Evolutionary conservation across 1,139 yeast genomes (phyloP).

Genomic region (Pneumocystis oryctolagi): DNA sequence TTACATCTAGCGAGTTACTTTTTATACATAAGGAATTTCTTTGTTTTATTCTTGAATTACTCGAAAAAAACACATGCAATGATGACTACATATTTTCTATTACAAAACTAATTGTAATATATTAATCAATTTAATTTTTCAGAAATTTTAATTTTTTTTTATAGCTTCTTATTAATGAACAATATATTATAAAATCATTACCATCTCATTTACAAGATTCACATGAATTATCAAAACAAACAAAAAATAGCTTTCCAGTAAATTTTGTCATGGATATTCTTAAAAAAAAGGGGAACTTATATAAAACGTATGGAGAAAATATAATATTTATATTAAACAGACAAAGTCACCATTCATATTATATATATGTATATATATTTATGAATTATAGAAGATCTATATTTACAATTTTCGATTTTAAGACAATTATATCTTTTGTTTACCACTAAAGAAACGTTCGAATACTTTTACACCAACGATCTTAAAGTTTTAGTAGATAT

Average conservation of each 20-base stretch:
- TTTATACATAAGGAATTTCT: conserved; percentile 20
- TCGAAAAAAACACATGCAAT: conserved; percentile 36
- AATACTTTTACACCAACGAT: conserved; percentile 69
- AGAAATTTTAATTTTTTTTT: neutral
- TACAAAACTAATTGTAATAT: conserved; percentile 40
- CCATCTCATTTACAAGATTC: conserved; percentile 22
- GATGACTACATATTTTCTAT: conserved; percentile 49
- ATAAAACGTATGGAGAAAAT: conserved; percentile 39
- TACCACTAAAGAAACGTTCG: conserved; percentile 49
- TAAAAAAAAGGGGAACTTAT: conserved; percentile 18
- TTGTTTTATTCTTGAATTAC: conserved; percentile 37
- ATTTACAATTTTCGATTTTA: conserved; percentile 62
- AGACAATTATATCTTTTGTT: conserved; percentile 64
- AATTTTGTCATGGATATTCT: conserved; percentile 15
- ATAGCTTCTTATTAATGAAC: conserved; percentile 58
- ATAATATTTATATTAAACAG: conserved; percentile 57
- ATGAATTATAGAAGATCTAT: conserved; percentile 30
- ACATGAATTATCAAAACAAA: conserved; percentile 13
- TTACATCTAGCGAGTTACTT: conserved; percentile 30
- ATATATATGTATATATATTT: neutral
- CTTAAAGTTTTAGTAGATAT: conserved; percentile 76
- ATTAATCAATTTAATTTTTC: neutral
- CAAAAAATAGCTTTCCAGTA: conserved; percentile 8
- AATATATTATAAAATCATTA: conserved; percentile 53
- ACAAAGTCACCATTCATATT: conserved; percentile 34